A percentile compares a stretch with the other conserved stretches of the same genome.
These are phyloP conservation scores for Diplodia intermedia DNA, from an alignment of 2,329 filamentous ascomycete species.

Conservation along the genomic window DNA sequence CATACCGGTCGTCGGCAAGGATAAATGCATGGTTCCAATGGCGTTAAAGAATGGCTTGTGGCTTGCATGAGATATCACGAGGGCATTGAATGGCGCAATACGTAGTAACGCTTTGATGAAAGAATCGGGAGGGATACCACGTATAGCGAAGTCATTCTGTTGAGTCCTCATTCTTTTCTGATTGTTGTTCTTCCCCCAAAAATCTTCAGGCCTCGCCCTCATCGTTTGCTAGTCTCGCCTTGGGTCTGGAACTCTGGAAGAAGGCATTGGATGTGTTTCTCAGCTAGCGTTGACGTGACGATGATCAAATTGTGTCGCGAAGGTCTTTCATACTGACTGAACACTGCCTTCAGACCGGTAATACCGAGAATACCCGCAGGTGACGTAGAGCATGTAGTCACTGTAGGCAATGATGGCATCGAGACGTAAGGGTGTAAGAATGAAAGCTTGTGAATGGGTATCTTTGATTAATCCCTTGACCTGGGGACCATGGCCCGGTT, in stretches of 20 bases:
- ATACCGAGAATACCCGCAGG: no score
- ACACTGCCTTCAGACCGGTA: no score
- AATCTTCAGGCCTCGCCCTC: neutral
- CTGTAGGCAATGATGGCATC: no score
- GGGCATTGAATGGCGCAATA: constrained; percentile 26
- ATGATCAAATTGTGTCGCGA: no score
- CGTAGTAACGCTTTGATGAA: constrained; percentile 3
- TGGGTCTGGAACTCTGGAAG: no score
- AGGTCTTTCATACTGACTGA: no score
- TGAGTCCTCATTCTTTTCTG: neutral
- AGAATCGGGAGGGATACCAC: constrained; percentile 3
- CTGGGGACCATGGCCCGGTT: constrained; percentile 4
- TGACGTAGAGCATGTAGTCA: no score
- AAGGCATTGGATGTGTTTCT: no score
- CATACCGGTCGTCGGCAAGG: neutral
- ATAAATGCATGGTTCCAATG: neutral
- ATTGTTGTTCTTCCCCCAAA: neutral
- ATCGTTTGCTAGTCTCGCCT: neutral
- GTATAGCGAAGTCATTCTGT: neutral
- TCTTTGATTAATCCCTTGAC: constrained; percentile 29
- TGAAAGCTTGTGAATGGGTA: constrained; percentile 17
- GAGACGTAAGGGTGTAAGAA: neutral
- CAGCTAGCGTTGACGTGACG: no score
- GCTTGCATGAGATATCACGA: constrained; percentile 30
- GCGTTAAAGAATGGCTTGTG: constrained; percentile 13